A percentile compares a stretch with the other conserved stretches of the same genome.
phyloP scores from a whole-genome alignment of 768 basidiomycete species.

The Daedalea quercina region DNA sequence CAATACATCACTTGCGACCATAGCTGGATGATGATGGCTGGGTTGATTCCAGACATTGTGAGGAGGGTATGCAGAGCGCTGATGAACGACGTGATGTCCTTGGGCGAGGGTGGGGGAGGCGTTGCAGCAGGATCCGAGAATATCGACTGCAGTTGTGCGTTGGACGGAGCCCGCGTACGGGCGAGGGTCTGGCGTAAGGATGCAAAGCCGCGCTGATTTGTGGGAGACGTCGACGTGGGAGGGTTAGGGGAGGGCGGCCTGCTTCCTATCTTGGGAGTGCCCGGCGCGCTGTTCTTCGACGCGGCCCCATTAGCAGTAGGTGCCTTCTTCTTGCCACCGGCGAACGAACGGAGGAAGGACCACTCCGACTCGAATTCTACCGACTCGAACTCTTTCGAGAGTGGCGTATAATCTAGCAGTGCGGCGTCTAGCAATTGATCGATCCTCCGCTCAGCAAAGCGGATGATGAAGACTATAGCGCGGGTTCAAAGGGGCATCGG shows the following conservation, averaged over 20 bases:
- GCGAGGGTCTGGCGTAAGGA: constrained; percentile 64
- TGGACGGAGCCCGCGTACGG: constrained; percentile 40
- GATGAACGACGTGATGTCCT: constrained; percentile 70
- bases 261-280: constrained; percentile 36
- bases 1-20: constrained; percentile 99
- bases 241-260: constrained; percentile 47
- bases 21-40: constrained; percentile 78
- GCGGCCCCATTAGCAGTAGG: constrained; percentile 15
- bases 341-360: constrained; percentile 79
- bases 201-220: constrained; percentile 43
- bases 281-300: constrained; percentile 20
- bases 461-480: constrained; percentile 82
- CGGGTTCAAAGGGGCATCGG: constrained; percentile 2
- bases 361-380: constrained; percentile 96
- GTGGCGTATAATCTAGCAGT: constrained; percentile 75
- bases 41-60: constrained; percentile 83
- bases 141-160: constrained; percentile 40
- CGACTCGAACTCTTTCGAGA: constrained; percentile 71
- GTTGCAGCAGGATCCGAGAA: constrained; percentile 35
- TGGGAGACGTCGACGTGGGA: constrained; percentile 37
- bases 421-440: constrained; percentile 80
- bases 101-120: constrained; percentile 32
- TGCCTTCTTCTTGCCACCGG: constrained; percentile 48
- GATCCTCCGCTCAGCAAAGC: constrained; percentile 83
- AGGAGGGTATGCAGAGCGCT: constrained; percentile 82